Evolutionary conservation across 2,329 filamentous ascomycete species (phyloP).

Genomic region (Pseudovirgaria hyperparasitica): DNA sequence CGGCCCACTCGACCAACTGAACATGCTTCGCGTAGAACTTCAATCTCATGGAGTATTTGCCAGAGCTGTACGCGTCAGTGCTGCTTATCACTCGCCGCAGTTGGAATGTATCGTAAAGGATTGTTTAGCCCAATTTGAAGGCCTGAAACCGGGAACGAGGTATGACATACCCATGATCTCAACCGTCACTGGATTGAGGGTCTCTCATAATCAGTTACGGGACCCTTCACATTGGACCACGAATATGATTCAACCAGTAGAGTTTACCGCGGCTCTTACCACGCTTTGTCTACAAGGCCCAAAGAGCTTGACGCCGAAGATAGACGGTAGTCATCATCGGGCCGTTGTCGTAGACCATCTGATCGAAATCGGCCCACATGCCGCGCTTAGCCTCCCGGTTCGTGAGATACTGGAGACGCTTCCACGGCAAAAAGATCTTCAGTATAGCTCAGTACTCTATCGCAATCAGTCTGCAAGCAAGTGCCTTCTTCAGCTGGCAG

Average conservation of each 20-base stretch:
- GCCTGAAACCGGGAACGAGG: not conserved
- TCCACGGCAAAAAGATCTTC: conserved; percentile 4
- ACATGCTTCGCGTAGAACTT: not conserved
- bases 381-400: conserved; percentile 5
- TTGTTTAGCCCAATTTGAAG: too few species aligned
- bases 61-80: not conserved
- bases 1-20: not conserved
- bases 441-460: conserved; percentile 3
- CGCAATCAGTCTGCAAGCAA: conserved; percentile 6
- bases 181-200: not conserved
- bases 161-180: not conserved
- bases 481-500: conserved; percentile 8
- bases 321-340: not conserved
- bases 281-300: not conserved
- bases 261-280: conserved; percentile 3
- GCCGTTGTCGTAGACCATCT: not conserved
- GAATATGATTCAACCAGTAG: conserved; percentile 4
- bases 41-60: not conserved
- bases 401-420: not conserved
- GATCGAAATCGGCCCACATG: conserved; percentile 18
- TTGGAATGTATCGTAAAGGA: not conserved
- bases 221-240: conserved; percentile 5
- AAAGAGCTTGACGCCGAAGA: not conserved
- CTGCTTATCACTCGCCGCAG: conserved; percentile 1
- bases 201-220: too few species aligned